Base-by-base conservation (phyloP, 768 basidiomycete genomes). In the Rhizopogon sp. region DNA sequence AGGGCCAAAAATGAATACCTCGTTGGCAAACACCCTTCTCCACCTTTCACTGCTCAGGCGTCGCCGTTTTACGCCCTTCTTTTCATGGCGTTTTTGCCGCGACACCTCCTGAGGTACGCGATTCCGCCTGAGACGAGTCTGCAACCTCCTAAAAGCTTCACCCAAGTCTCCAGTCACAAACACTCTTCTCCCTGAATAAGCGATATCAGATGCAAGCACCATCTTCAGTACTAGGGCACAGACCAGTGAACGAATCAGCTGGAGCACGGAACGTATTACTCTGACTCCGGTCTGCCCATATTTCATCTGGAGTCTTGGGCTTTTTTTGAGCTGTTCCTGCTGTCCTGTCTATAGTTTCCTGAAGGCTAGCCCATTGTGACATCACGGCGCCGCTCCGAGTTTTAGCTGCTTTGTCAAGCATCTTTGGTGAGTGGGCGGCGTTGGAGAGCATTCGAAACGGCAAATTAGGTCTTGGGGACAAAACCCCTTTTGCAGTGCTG, bases 31-130 rank as follows among this genome's bases (percentile, higher is more conserved):
- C 56, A 79, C 82, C 63, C 77, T 84, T 66, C 88, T 79, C 88
- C 90, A 92, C 60, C 89, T 79, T 69, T 87, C 78, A 63, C 89
- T 91, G 49, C 74, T 74, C 63, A 92, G 73, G 58, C 90, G 79
- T 57, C 88, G 78, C 57, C 89, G 82, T 69, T 90, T 91, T 56
- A 77, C 80, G 35, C 91, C 90, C 71, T 83, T 87, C 75, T 92
- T 90, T 70, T 91, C 91, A 67, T 93, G 90, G 59, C 91, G 76
- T 55, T 79, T 74, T 43, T 74, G 66, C 62, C 74, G 60, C 50
- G 74, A 72, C 43, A 84, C 68, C 58, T 84, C 81, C 35, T 62
- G 61, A 11, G 73, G 66, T 13, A 92, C 81, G 55, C 68, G 77
- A 63, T 91, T 91, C 33, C 72, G 72, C 45, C 60, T 56, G 39